Percentiles rank a stretch among this genome's conserved stretches.
Conservation (phyloP, 1,284 basidiomycete species). For the Cryptococcus deneoformans region DNA sequence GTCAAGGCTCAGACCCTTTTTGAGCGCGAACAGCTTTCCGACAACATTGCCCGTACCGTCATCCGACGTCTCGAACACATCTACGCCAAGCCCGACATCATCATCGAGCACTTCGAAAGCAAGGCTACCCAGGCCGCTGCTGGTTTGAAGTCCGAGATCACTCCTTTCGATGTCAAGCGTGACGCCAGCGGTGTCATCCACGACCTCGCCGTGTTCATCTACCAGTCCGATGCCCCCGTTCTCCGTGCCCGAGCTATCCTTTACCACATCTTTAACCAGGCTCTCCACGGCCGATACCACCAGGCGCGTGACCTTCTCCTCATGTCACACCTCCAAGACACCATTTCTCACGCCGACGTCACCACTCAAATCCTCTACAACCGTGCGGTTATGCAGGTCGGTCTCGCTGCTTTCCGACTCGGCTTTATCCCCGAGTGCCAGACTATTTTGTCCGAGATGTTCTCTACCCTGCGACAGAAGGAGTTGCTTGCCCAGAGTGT, state of each 20-base stretch:
- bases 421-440: slow-evolving; percentile 95
- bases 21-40: slow-evolving; percentile 70
- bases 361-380: slow-evolving; percentile 98
- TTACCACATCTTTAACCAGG: slow-evolving; percentile 96
- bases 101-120: slow-evolving; percentile 86
- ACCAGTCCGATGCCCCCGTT: slow-evolving; percentile 86
- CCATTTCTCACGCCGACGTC: slow-evolving; percentile 92
- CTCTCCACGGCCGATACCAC: slow-evolving; percentile 94
- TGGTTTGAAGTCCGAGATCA: slow-evolving; percentile 60
- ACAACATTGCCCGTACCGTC: slow-evolving; percentile 80
- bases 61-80: slow-evolving; percentile 98
- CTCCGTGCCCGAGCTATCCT: slow-evolving; percentile 96
- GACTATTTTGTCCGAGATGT: slow-evolving; percentile 90
- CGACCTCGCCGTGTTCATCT: slow-evolving; percentile 85
- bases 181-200: slow-evolving; percentile 69
- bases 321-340: slow-evolving; percentile 98
- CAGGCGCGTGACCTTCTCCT: slow-evolving; percentile 96
- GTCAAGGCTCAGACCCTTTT: slow-evolving; percentile 90
- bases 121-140: slow-evolving; percentile 55
- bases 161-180: slow-evolving; percentile 59
- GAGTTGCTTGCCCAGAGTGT: slow-evolving; percentile 97
- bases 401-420: slow-evolving; percentile 92
- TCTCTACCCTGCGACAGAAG: slow-evolving; percentile 92
- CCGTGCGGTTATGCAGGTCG: slow-evolving; percentile 94
- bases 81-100: slow-evolving; percentile 96